phyloP scores from a whole-genome alignment of 257 asterid species.

The Solanum chaucha region DNA sequence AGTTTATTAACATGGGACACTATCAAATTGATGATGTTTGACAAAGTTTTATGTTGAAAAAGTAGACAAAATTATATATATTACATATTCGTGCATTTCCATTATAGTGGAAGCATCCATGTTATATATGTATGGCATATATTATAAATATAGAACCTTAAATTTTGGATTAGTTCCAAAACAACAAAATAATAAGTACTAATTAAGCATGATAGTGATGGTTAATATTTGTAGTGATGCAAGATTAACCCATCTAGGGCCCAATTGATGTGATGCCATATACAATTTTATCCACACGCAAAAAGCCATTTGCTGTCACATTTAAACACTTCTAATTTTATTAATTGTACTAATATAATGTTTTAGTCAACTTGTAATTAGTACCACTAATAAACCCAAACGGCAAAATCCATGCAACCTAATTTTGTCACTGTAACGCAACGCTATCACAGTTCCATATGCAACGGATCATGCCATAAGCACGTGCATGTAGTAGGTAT shows the following conservation, averaged over 20 bases:
- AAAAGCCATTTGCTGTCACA: background rate
- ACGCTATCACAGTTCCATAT: background rate
- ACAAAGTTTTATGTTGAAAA: background rate
- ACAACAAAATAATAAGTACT: background rate
- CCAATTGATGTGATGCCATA: background rate
- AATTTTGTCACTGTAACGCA: background rate
- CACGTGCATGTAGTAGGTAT: background rate
- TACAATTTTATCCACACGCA: background rate
- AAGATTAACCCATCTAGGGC: background rate
- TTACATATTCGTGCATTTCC: background rate
- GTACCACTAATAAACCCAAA: background rate
- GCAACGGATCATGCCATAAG: background rate
- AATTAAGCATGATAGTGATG: background rate
- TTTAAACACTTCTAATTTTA: background rate
- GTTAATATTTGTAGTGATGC: background rate
- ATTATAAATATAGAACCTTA: background rate
- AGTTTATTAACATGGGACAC: background rate
- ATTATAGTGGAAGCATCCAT: background rate
- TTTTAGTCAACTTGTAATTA: background rate
- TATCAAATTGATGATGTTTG: background rate
- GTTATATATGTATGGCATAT: background rate
- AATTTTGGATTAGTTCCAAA: background rate
- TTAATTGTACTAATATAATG: background rate
- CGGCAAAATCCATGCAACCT: background rate
- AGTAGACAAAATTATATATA: background rate